Base-by-base conservation (phyloP, 306 rosid genomes). In the Astragalus glycyphyllos region DNA sequence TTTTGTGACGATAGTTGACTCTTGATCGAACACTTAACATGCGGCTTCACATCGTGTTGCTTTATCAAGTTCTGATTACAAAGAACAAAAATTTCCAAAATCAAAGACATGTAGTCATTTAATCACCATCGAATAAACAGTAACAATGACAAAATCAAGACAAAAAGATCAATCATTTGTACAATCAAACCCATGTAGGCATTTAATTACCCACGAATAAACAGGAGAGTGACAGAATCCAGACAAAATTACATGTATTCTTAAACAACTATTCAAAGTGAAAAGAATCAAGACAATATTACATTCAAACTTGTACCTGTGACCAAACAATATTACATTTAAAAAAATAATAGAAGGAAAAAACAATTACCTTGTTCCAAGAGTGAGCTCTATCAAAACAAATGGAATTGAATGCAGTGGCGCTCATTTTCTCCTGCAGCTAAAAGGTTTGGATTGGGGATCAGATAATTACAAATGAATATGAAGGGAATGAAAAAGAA, bases 1-100 rank as follows among this genome's bases (percentile, higher is more conserved):
- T 85, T 87, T 17, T 83, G 82, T 31, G 90, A 66, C 38, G 77
- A 71, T 23, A 69, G 40, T 49, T 73, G 80, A 42, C 82, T 23
- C 58, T 73, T 87, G 69, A 76, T 62, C 0, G 82, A 84, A 86
- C 97, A 87, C 78, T 80, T 89, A 44, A 85, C 86, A 86, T 67
- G 78, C 51, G 65, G 47, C 71, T 81, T 88, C 79, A 74, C 74
- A 75, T 63, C 76, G 49, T 20, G 76, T 68, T 64, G 68, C 83
- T 77, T 90, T 68, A 77, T 45, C 68, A 58, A 65, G 6, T 57
- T 59, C 73, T 75, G 23, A 75, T 15, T 3, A 75, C 73, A 66
- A 74, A 74, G 44, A 56, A 75, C 7, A 73, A 10, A 7, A 64
- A 23, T 26, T 26, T 26, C 31, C 3, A 26, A 2, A 26, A 26